Conservation (phyloP, 805 yeast species). For the Cyberlindnera xylosilytica region DNA sequence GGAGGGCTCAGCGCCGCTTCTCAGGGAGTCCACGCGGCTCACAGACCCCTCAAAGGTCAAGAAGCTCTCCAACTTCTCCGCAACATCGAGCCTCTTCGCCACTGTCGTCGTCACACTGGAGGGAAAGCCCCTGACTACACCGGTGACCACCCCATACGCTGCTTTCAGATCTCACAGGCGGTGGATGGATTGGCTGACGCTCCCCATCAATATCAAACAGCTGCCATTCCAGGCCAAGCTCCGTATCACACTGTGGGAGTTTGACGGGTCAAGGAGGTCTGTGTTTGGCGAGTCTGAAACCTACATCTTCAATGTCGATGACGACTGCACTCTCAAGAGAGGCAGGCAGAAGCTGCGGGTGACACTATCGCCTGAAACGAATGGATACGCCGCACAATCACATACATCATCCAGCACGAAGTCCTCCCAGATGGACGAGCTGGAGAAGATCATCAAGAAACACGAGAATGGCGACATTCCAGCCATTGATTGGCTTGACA, state of each 20-base stretch:
- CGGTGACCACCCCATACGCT: conserved; percentile 47
- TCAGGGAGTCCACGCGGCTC: conserved; percentile 44
- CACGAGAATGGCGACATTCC: conserved; percentile 68
- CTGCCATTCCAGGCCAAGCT: conserved; percentile 62
- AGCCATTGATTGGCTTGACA: conserved; percentile 71
- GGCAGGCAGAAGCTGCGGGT: conserved; percentile 65
- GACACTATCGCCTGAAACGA: conserved; percentile 33
- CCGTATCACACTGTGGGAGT: conserved; percentile 65
- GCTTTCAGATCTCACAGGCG: conserved; percentile 42
- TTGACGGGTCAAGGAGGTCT: conserved; percentile 47
- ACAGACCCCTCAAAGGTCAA: conserved; percentile 44
- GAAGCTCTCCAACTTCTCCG: conserved; percentile 36
- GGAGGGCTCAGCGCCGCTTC: conserved; percentile 40
- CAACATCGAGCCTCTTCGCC: conserved; percentile 37
- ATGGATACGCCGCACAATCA: not conserved
- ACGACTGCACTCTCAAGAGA: conserved; percentile 58
- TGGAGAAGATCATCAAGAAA: conserved; percentile 53
- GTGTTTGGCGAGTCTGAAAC: conserved; percentile 62
- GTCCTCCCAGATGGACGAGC: conserved; percentile 38
- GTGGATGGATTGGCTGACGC: conserved; percentile 71
- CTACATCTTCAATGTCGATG: conserved; percentile 51
- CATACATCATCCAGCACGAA: conserved; percentile 10
- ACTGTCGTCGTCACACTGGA: conserved; percentile 44
- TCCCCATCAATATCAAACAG: conserved; percentile 72
- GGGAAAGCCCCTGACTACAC: conserved; percentile 45